Evolutionary conservation across 2,329 filamentous ascomycete species (phyloP).

Genomic region (Cordyceps pruinosa): DNA sequence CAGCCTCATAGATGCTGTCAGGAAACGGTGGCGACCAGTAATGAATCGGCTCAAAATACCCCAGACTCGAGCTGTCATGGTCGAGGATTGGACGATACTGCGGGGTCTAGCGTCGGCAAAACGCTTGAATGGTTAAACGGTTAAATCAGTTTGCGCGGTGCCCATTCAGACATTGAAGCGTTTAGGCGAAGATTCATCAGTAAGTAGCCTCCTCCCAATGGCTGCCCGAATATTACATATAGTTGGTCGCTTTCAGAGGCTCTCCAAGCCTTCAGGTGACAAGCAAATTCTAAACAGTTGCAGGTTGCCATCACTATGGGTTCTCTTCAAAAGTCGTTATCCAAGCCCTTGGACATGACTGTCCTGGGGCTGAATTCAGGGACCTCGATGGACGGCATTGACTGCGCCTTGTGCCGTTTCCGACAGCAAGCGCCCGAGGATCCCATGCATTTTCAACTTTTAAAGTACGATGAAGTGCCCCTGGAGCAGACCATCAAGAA

Average conservation of each 20-base stretch:
- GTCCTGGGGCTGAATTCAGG: conserved; percentile 46
- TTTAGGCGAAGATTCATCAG: too few species aligned
- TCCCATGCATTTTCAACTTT: conserved; percentile 49
- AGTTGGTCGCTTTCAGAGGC: neutral
- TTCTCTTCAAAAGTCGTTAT: neutral
- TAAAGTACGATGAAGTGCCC: conserved; percentile 51
- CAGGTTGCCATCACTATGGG: neutral
- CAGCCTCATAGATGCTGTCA: too few species aligned
- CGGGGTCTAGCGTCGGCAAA: neutral
- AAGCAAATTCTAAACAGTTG: neutral
- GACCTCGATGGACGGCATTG: conserved; percentile 50
- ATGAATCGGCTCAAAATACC: too few species aligned
- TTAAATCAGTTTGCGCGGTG: too few species aligned
- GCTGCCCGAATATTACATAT: too few species aligned
- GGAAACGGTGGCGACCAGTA: too few species aligned
- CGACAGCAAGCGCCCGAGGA: conserved; percentile 43
- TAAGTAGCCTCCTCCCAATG: too few species aligned
- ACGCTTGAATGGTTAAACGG: too few species aligned
- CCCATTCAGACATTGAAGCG: too few species aligned
- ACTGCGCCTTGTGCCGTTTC: conserved; percentile 52
- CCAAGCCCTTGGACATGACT: conserved; percentile 37
- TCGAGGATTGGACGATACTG: neutral
- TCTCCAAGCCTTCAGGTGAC: too few species aligned
- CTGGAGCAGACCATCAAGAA: conserved; percentile 47
- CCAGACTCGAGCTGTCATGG: too few species aligned